Evolutionary conservation across 495 filamentous ascomycete genomes (phyloP).

Genomic region (Cladorrhinum samala): DNA sequence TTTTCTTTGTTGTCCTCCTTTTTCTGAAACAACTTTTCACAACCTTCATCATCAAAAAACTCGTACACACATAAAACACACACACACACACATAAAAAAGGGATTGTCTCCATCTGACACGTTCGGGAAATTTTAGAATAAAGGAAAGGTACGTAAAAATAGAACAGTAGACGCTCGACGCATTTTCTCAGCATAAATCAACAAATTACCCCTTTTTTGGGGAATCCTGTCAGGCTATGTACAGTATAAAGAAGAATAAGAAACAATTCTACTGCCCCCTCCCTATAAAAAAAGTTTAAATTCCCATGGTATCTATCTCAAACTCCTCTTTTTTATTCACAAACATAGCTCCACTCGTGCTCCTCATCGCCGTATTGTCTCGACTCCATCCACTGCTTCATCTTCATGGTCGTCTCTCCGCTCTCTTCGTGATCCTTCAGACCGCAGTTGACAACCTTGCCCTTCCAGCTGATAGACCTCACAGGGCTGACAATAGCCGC

Average conservation of each 20-base stretch:
- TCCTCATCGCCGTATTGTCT: conserved; percentile 92
- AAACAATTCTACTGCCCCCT: too few relatives aligned
- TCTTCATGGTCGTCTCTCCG: conserved; percentile 71
- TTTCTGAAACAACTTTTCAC: neutral
- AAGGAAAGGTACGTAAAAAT: too few relatives aligned
- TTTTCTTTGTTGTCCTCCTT: neutral
- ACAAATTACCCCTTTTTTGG: too few relatives aligned
- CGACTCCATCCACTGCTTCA: conserved; percentile 95
- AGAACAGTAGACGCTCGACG: too few relatives aligned
- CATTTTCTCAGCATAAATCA: too few relatives aligned
- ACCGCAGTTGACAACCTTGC: conserved; percentile 70
- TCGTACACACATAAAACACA: too few relatives aligned
- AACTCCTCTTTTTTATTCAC: conserved; percentile 18
- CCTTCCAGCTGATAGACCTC: conserved; percentile 77
- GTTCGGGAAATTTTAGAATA: too few relatives aligned
- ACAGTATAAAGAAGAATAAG: too few relatives aligned
- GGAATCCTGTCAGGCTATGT: too few relatives aligned
- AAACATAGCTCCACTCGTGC: conserved; percentile 69
- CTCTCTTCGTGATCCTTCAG: conserved; percentile 71
- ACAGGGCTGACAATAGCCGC: conserved; percentile 82
- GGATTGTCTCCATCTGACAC: too few relatives aligned
- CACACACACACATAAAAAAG: neutral
- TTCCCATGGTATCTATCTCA: neutral
- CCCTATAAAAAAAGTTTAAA: too few relatives aligned
- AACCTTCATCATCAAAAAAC: too few relatives aligned